A percentile compares a stretch with the other conserved stretches of the same genome.
These are phyloP conservation scores for Anthracocystis setariae DNA, from an alignment of 1,284 basidiomycete genomes.

Conservation along the genomic window DNA sequence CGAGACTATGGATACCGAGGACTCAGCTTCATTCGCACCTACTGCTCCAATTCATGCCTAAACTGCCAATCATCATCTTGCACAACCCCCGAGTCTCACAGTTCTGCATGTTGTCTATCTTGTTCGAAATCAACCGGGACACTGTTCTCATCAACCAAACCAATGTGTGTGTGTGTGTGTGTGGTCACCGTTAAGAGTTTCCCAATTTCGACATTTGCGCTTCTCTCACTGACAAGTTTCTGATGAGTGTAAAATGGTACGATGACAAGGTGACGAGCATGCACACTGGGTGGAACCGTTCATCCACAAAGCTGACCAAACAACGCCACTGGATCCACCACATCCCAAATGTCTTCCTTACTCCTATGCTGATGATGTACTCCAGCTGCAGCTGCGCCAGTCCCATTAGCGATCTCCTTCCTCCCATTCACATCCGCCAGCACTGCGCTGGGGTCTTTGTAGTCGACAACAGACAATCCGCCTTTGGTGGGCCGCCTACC, in stretches of 20 bases:
- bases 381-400: not conserved
- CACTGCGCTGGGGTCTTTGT: constrained; percentile 20
- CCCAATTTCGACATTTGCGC: too few relatives aligned
- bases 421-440: constrained; percentile 42
- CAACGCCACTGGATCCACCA: constrained; percentile 62
- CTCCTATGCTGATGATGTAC: constrained; percentile 28
- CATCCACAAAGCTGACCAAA: constrained; percentile 50
- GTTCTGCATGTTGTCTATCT: not conserved
- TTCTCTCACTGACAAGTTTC: too few relatives aligned
- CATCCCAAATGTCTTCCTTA: constrained; percentile 62
- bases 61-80: too few relatives aligned
- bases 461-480: constrained; percentile 35
- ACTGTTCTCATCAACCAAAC: too few relatives aligned
- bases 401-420: constrained; percentile 23
- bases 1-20: constrained; percentile 18
- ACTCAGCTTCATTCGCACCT: constrained; percentile 9
- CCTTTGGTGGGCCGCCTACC: constrained; percentile 40
- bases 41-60: constrained; percentile 11
- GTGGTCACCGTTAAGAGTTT: too few relatives aligned
- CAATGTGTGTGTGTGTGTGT: too few relatives aligned
- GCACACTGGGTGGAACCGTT: too few relatives aligned
- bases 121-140: too few relatives aligned
- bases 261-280: too few relatives aligned
- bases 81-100: too few relatives aligned
- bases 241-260: too few relatives aligned